Conservation (phyloP, 257 asterid genomes). For the Fraxinus excelsior region DNA sequence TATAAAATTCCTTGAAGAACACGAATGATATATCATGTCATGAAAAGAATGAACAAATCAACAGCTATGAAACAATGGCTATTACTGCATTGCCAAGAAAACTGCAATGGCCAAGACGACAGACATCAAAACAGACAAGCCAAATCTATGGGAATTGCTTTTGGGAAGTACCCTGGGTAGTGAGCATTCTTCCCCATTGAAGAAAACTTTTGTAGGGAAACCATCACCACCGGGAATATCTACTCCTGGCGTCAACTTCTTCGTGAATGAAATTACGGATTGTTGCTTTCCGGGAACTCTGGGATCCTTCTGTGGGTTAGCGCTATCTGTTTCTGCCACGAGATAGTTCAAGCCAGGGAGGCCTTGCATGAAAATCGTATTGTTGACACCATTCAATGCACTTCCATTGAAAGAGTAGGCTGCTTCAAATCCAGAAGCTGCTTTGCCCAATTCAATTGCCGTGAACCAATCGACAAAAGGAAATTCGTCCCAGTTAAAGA, state of each 20-base stretch:
- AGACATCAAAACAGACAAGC: conserved; percentile 30
- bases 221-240: conserved; percentile 77
- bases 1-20: conserved; percentile 16
- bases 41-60: conserved; percentile 72
- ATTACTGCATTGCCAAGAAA: conserved; percentile 47
- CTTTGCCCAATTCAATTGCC: conserved; percentile 63
- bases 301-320: conserved; percentile 52
- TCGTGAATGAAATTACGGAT: conserved; percentile 84
- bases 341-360: conserved; percentile 69
- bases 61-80: conserved; percentile 25
- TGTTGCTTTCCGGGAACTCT: conserved; percentile 90
- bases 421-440: conserved; percentile 67
- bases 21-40: conserved; percentile 18
- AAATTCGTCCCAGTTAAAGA: conserved; percentile 86
- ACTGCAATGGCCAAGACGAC: conserved; percentile 28
- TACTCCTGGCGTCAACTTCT: conserved; percentile 67
- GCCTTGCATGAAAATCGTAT: conserved; percentile 90
- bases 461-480: conserved; percentile 80
- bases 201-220: conserved; percentile 79
- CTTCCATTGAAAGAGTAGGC: conserved; percentile 88
- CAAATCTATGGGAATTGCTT: conserved; percentile 39
- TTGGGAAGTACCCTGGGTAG: conserved; percentile 62
- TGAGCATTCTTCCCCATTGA: conserved; percentile 94
- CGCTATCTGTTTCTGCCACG: conserved; percentile 67
- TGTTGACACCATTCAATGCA: conserved; percentile 47